Conservation (phyloP, 192 early-diverging fungal species). For the Coemansia sp. region DNA sequence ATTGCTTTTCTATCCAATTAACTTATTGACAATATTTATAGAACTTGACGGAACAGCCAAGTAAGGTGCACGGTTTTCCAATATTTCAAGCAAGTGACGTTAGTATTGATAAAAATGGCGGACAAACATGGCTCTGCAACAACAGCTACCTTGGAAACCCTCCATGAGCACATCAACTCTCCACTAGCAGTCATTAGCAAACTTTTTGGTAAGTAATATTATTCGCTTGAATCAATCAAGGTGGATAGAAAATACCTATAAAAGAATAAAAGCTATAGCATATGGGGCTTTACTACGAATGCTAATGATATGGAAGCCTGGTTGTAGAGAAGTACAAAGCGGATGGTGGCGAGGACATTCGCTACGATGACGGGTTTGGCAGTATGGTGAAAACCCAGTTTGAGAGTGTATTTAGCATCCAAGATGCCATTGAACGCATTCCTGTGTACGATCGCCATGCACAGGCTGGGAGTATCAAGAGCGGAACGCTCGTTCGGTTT, state of each 20-base stretch:
- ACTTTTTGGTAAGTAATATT: slow-evolving; percentile 37
- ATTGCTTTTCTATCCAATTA: not conserved
- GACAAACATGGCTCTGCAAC: not conserved
- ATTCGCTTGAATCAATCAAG: no score
- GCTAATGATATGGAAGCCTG: no score
- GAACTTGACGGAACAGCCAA: not conserved
- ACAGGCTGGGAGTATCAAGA: not conserved
- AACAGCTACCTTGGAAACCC: slow-evolving; percentile 11
- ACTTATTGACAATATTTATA: not conserved
- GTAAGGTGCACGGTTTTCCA: not conserved
- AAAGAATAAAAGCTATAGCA: no score
- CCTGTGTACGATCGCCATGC: slow-evolving; percentile 20
- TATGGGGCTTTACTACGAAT: no score
- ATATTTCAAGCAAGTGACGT: not conserved
- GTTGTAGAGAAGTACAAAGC: slow-evolving; percentile 6
- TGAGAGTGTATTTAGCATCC: slow-evolving; percentile 19
- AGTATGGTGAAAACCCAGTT: slow-evolving; percentile 32
- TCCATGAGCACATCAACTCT: slow-evolving; percentile 31
- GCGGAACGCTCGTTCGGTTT: slow-evolving; percentile 64
- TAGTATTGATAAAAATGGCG: slow-evolving; percentile 2
- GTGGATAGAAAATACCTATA: no score
- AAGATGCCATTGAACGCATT: slow-evolving; percentile 19
- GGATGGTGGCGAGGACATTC: not conserved
- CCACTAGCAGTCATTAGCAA: slow-evolving; percentile 33
- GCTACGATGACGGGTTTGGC: slow-evolving; percentile 19